These are phyloP conservation scores for Coffea canephora DNA, from an alignment of 257 asterid genomes.

Conservation along the genomic window DNA sequence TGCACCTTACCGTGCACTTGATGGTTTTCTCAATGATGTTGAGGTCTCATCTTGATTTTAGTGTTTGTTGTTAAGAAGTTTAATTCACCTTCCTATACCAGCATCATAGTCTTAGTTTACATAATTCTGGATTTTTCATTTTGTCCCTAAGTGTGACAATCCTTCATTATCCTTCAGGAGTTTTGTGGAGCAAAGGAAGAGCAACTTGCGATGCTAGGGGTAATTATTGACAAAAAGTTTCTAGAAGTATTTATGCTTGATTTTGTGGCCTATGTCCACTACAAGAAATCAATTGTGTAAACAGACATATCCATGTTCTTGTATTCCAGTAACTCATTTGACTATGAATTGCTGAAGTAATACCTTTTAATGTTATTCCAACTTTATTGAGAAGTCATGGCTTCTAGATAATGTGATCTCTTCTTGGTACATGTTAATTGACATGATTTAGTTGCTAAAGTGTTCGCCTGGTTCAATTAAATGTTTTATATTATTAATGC, in stretches of 20 bases:
- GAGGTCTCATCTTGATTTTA: constrained; percentile 51
- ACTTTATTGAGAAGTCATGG: not conserved
- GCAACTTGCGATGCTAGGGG: constrained; percentile 55
- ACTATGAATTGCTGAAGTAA: not conserved
- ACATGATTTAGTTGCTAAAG: constrained; percentile 2
- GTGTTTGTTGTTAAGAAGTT: not conserved
- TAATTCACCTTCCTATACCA: constrained; percentile 1
- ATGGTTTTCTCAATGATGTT: constrained; percentile 68
- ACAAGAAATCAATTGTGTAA: not conserved
- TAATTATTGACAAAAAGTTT: constrained; percentile 18
- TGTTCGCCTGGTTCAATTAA: not conserved
- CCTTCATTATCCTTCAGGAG: constrained; percentile 51
- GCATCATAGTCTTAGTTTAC: not conserved
- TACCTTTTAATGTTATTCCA: not conserved
- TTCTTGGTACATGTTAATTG: not conserved
- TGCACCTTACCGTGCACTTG: constrained; percentile 92
- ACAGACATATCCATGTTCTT: not conserved
- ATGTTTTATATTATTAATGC: not conserved
- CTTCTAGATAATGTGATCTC: constrained; percentile 3
- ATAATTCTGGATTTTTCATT: not conserved
- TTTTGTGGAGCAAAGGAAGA: constrained; percentile 40
- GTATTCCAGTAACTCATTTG: not conserved
- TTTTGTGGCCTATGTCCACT: not conserved
- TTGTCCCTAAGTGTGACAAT: constrained; percentile 17
- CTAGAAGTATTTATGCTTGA: not conserved